Percentiles rank a stretch among this genome's conserved stretches.
phyloP scores from a whole-genome alignment of 345 rosid species.

The Eucalyptus regnans region DNA sequence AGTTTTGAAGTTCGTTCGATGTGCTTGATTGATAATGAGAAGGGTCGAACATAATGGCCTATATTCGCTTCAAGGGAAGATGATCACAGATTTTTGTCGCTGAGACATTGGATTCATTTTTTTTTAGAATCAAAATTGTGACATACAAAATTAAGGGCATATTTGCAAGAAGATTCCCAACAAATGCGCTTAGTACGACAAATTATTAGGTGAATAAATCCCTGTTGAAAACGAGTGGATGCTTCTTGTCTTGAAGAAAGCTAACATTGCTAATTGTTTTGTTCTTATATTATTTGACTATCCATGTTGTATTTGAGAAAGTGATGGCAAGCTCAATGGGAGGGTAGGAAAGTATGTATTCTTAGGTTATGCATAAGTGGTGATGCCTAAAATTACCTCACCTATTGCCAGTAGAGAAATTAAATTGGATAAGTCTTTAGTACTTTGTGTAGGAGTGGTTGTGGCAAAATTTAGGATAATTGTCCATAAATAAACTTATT shows the following conservation, averaged over 20 bases:
- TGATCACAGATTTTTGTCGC: not conserved
- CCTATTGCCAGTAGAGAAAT: not conserved
- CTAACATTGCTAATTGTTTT: not conserved
- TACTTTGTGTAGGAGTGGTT: not conserved
- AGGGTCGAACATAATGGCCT: not conserved
- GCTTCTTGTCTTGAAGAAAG: not conserved
- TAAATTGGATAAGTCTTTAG: not conserved
- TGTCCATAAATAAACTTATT: too few species aligned
- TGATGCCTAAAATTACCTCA: not conserved
- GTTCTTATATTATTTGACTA: not conserved
- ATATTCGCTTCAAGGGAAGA: not conserved
- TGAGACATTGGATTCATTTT: not conserved
- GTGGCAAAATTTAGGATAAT: not conserved
- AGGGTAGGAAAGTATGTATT: not conserved
- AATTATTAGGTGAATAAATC: not conserved
- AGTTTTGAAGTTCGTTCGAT: not conserved
- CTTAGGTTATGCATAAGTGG: not conserved
- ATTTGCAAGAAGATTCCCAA: not conserved
- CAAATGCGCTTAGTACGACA: fast-evolving
- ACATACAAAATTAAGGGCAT: not conserved
- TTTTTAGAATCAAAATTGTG: not conserved
- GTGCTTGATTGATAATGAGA: not conserved
- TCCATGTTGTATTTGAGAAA: not conserved
- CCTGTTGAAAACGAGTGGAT: not conserved
- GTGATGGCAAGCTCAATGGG: not conserved